Conservation (phyloP, 148 eudicot species). For the Spergularia bocconei region DNA sequence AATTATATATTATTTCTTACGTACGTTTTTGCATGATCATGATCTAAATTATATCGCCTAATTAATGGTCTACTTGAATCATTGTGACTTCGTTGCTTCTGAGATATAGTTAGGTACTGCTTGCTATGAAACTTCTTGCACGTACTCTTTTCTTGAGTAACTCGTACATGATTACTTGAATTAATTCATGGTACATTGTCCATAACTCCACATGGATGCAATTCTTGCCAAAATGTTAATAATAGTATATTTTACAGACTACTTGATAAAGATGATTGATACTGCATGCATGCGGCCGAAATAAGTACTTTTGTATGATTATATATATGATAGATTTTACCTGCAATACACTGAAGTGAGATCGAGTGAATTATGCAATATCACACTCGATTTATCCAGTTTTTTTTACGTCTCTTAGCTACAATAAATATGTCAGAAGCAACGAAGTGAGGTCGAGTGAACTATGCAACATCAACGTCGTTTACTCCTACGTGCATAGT, state of each 20-base stretch:
- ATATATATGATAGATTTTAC: too few relatives aligned
- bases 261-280: too few relatives aligned
- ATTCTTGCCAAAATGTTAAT: neutral
- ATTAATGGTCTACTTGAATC: constrained; percentile 1
- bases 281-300: too few relatives aligned
- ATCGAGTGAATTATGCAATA: too few relatives aligned
- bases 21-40: neutral
- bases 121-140: constrained; percentile 23
- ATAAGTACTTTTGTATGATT: too few relatives aligned
- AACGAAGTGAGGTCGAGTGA: too few relatives aligned
- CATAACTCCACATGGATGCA: neutral
- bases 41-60: neutral
- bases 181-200: neutral
- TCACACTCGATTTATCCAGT: too few relatives aligned
- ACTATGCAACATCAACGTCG: too few relatives aligned
- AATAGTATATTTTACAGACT: neutral
- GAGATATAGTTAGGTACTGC: neutral
- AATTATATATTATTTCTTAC: neutral
- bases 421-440: too few relatives aligned
- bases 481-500: too few relatives aligned
- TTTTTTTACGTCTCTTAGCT: too few relatives aligned
- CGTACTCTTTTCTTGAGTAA: neutral
- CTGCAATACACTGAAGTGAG: too few relatives aligned
- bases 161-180: neutral
- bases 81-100: neutral